Evolutionary conservation across 164 flowering plant species (phyloP).

Genomic region (Magnolia sinica): DNA sequence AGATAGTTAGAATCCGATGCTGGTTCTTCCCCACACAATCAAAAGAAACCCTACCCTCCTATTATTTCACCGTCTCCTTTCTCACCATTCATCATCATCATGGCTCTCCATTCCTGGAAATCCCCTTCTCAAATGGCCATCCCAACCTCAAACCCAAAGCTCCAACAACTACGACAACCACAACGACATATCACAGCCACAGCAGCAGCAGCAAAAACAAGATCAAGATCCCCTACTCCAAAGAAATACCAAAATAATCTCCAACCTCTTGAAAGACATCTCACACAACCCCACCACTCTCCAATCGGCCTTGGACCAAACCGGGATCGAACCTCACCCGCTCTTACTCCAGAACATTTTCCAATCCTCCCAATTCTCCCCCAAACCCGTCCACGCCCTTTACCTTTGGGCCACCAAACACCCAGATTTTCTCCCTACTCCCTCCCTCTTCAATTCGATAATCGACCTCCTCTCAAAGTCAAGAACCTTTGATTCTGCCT

Average conservation of each 20-base stretch:
- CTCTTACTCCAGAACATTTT: slow-evolving; percentile 37
- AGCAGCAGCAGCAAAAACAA: background rate
- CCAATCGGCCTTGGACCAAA: slow-evolving; percentile 33
- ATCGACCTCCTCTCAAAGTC: slow-evolving; percentile 54
- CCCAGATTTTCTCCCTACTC: slow-evolving; percentile 34
- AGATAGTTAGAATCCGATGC: background rate
- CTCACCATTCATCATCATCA: background rate
- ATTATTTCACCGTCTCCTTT: too few relatives aligned
- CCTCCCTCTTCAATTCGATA: slow-evolving; percentile 44
- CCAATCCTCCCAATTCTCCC: slow-evolving; percentile 51
- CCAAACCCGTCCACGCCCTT: slow-evolving; percentile 44
- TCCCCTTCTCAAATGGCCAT: slow-evolving; percentile 12
- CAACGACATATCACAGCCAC: background rate
- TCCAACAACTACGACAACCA: background rate
- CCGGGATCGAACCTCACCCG: slow-evolving; percentile 37
- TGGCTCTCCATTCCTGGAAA: background rate
- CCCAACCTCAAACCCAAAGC: background rate
- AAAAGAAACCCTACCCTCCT: background rate
- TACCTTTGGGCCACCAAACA: slow-evolving; percentile 61
- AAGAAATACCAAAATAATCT: background rate
- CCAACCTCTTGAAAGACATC: slow-evolving; percentile 3
- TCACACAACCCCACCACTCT: background rate
- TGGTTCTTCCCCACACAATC: background rate
- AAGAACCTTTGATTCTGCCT: slow-evolving; percentile 57
- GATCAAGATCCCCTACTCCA: slow-evolving; percentile 1